Base-by-base conservation (phyloP, 352 stramenopile genomes). In the Pythium chondricola region DNA sequence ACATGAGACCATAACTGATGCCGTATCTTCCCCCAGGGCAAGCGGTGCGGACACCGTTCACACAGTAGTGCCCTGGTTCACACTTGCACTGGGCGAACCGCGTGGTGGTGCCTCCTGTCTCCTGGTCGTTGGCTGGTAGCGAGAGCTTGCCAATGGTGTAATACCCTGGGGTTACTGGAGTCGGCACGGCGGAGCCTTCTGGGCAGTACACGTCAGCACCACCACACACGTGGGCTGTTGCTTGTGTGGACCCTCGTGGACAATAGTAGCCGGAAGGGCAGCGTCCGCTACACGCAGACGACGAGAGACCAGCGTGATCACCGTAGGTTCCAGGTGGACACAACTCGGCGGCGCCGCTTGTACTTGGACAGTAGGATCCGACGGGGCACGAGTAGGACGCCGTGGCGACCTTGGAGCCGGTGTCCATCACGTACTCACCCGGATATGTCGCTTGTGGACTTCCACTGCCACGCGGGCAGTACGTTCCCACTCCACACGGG, bases 311-410 rank as follows among this genome's bases (percentile, higher is more conserved):
- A 0, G 39, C 51, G 7, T 31, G 43, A 22, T 71, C 66, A 8
- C 86, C 86, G 38, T 78, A 96, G 0, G 67, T 87, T 17, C 82
- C 82, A 16, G 56, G 51, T 6, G 72, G 73, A 53, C 80, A 92
- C 13, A 77, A 46, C 44, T 48, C 32, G 11, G 43, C 71, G 20
- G 49, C 40, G 17, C 58, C 64, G 31, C 63, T 63, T 9, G 61
- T 33, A 4, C 67, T 67, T 30, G 59, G 65, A 48, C 76, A 89
- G 54, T 74, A 86, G 8, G 67, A 74, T 0, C 74, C 71, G 0
- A 52, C 10, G 0, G 69, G 67, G 16, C 76, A 88, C 10, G 42
- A 11, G 3, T 64, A 14, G 44, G 58, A 35, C 6, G 22, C 25
- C 7, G n/a, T 17, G 0, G 57, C 53, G 5, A 60, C 13, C 5